Evolutionary conservation across 2,329 filamentous ascomycete species (phyloP).

Genomic region (Pseudogymnoascus sp.): DNA sequence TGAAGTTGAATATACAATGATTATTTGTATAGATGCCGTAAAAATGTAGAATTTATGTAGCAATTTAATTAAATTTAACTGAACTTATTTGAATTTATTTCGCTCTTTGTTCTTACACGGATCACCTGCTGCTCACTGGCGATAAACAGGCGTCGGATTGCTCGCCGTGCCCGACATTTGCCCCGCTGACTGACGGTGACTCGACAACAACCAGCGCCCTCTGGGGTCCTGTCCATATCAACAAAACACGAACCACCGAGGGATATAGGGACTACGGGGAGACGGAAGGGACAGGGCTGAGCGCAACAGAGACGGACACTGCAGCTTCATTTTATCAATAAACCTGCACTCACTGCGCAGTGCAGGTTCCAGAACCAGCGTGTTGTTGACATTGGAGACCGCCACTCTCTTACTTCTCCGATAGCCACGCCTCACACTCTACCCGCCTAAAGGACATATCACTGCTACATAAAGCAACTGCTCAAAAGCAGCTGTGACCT

Average conservation of each 20-base stretch:
- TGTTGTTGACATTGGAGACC: background rate
- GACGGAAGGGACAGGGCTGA: background rate
- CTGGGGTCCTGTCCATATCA: slow-evolving; percentile 5
- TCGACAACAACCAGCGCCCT: slow-evolving; percentile 1
- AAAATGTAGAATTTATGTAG: background rate
- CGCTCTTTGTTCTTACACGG: background rate
- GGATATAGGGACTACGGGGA: background rate
- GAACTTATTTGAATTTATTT: background rate
- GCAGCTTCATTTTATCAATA: background rate
- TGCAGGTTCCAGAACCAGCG: background rate
- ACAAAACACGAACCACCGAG: background rate
- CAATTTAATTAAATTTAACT: background rate
- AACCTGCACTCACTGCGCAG: background rate
- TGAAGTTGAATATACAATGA: background rate
- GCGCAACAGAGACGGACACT: background rate
- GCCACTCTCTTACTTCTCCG: background rate
- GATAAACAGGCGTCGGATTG: slow-evolving; percentile 5
- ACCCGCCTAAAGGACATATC: background rate
- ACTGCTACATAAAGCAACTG: background rate
- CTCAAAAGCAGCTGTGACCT: background rate
- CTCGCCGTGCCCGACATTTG: background rate
- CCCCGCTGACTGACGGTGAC: slow-evolving; percentile 2
- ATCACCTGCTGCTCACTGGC: background rate
- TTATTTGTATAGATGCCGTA: background rate
- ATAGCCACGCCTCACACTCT: background rate